phyloP scores from a whole-genome alignment of 2,329 filamentous ascomycete species.

The Kalaharituber pfeilii region DNA sequence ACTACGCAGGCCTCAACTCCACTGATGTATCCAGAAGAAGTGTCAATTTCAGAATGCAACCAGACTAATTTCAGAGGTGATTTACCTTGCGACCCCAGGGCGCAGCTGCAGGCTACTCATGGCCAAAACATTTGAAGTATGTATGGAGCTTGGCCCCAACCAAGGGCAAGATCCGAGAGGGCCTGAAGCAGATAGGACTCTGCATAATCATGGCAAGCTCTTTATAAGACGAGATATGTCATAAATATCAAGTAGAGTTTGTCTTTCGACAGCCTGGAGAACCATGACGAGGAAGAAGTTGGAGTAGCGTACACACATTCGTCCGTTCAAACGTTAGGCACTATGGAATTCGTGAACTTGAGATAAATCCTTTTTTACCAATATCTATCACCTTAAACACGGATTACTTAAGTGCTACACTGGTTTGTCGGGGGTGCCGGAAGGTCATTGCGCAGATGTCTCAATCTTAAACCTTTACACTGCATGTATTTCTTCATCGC shows the following conservation, averaged over 20 bases:
- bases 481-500: not conserved
- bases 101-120: no score
- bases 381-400: not conserved
- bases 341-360: conserved; percentile 4
- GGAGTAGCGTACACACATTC: no score
- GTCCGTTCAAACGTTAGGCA: no score
- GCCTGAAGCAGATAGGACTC: conserved; percentile 9
- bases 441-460: not conserved
- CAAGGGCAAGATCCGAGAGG: conserved; percentile 15
- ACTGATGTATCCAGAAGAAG: no score
- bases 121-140: no score
- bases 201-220: conserved; percentile 11
- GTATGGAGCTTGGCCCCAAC: conserved; percentile 19
- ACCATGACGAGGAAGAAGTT: conserved; percentile 1
- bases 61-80: no score
- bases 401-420: not conserved
- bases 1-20: no score
- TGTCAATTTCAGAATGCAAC: no score
- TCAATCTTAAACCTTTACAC: not conserved
- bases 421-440: no score
- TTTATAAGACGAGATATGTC: conserved; percentile 14
- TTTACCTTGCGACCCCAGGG: no score
- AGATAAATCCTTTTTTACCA: conserved; percentile 7
- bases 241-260: conserved; percentile 14
- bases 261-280: not conserved